A percentile compares a stretch with the other conserved stretches of the same genome.
Evolutionary conservation across 2,329 filamentous ascomycete species (phyloP).

Genomic region (Tricladium varicosporioides): DNA sequence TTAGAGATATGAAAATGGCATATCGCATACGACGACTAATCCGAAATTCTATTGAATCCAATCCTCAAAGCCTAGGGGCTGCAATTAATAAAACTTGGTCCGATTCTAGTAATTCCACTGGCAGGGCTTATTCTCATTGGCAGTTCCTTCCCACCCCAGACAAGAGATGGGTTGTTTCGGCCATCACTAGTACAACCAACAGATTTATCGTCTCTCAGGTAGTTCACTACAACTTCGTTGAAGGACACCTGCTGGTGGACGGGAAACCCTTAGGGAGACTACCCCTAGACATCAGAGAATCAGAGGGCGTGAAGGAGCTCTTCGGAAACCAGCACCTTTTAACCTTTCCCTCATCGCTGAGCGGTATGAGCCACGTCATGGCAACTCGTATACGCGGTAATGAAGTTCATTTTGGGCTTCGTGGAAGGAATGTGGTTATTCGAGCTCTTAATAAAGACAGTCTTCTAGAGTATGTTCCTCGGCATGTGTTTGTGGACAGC

Average conservation of each 20-base stretch:
- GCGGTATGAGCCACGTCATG: conserved; percentile 53
- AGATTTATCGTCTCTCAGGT: conserved; percentile 31
- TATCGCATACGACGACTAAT: conserved; percentile 38
- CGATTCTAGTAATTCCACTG: conserved; percentile 27
- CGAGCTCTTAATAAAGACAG: conserved; percentile 34
- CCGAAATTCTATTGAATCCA: conserved; percentile 32
- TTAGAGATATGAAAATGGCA: conserved; percentile 46
- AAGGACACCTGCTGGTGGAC: conserved; percentile 49
- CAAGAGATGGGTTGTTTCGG: conserved; percentile 35
- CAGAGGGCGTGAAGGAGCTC: conserved; percentile 44
- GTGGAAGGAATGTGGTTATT: conserved; percentile 41
- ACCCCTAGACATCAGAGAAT: conserved; percentile 48
- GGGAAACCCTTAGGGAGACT: conserved; percentile 50
- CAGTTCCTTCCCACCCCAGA: conserved; percentile 25
- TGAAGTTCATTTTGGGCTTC: conserved; percentile 53
- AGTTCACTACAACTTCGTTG: conserved; percentile 45
- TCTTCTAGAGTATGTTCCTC: conserved; percentile 37
- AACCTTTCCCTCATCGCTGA: conserved; percentile 48
- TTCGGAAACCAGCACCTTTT: conserved; percentile 53
- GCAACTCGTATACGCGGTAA: conserved; percentile 38
- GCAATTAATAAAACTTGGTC: conserved; percentile 45
- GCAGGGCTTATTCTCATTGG: conserved; percentile 28
- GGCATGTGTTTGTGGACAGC: conserved; percentile 29
- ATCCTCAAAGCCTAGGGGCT: conserved; percentile 30
- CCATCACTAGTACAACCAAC: conserved; percentile 31